These are phyloP conservation scores for Podospora fimiseda DNA, from an alignment of 495 filamentous ascomycete genomes.

Conservation along the genomic window DNA sequence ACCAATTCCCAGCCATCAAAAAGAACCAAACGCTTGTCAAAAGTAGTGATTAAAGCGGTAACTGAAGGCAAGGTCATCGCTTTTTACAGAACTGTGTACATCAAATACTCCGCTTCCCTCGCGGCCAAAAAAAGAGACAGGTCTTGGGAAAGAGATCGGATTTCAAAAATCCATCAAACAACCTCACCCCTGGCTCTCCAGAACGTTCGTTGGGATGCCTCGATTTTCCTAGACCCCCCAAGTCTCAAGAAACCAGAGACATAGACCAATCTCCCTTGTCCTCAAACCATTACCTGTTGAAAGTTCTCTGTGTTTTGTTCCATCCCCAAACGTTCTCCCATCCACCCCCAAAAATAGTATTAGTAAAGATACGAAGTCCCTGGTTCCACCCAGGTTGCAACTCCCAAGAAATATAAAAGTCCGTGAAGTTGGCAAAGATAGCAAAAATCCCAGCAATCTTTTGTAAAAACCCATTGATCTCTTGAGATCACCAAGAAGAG, in stretches of 20 bases:
- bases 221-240: conserved; percentile 29
- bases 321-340: conserved; percentile 17
- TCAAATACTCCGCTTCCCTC: too few relatives aligned
- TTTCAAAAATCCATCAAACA: not conserved
- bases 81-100: too few relatives aligned
- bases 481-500: not conserved
- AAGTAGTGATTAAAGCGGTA: not conserved
- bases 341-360: too few relatives aligned
- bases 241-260: conserved; percentile 22
- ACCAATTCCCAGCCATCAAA: too few relatives aligned
- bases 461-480: too few relatives aligned
- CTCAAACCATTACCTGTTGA: conserved; percentile 11
- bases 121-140: not conserved
- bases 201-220: conserved; percentile 15
- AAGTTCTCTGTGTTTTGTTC: conserved; percentile 7
- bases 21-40: not conserved
- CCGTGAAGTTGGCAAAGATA: not conserved
- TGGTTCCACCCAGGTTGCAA: not conserved
- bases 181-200: not conserved
- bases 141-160: not conserved
- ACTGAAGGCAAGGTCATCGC: not conserved
- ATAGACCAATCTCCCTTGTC: conserved; percentile 27
- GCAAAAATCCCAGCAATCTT: too few relatives aligned
- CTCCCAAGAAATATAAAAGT: not conserved
- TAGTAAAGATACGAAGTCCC: too few relatives aligned